A percentile compares a stretch with the other conserved stretches of the same genome.
Evolutionary conservation across 768 basidiomycete species (phyloP).

Genomic region (Terana coerulea): DNA sequence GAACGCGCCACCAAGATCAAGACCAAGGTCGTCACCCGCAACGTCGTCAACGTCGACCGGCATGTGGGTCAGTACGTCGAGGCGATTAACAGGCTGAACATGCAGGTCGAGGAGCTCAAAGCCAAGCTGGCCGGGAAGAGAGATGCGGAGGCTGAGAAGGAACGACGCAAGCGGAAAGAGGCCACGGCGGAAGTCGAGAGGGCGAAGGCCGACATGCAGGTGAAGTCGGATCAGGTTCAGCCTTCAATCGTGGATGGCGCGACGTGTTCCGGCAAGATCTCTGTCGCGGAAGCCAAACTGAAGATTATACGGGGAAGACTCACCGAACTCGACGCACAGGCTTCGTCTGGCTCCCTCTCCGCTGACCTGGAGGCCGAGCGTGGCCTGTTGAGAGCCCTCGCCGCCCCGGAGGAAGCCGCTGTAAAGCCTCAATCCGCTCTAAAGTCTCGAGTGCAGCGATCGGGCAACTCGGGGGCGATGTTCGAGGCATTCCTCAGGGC

Average conservation of each 20-base stretch:
- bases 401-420: conserved; percentile 65
- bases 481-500: conserved; percentile 87
- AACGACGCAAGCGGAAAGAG: conserved; percentile 66
- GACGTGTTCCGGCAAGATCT: conserved; percentile 63
- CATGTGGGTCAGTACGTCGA: conserved; percentile 96
- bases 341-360: conserved; percentile 36
- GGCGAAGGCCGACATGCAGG: conserved; percentile 67
- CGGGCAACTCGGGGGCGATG: conserved; percentile 73
- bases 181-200: conserved; percentile 70
- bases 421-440: conserved; percentile 56
- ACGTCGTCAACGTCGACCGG: conserved; percentile 91
- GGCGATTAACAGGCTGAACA: conserved; percentile 85
- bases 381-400: conserved; percentile 61
- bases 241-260: conserved; percentile 75
- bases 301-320: conserved; percentile 59
- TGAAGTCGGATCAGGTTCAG: conserved; percentile 68
- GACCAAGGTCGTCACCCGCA: conserved; percentile 93
- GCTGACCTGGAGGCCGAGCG: conserved; percentile 71
- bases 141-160: conserved; percentile 55
- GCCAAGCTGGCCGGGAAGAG: conserved; percentile 76
- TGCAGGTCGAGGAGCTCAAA: conserved; percentile 83
- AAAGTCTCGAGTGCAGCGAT: conserved; percentile 56
- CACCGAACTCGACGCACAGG: conserved; percentile 46
- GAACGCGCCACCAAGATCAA: conserved; percentile 98
- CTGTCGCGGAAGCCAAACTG: conserved; percentile 68